A percentile compares a stretch with the other conserved stretches of the same genome.
phyloP scores from a whole-genome alignment of 1,139 yeast genomes.

The Chernovozyma sophiae-reginae region DNA sequence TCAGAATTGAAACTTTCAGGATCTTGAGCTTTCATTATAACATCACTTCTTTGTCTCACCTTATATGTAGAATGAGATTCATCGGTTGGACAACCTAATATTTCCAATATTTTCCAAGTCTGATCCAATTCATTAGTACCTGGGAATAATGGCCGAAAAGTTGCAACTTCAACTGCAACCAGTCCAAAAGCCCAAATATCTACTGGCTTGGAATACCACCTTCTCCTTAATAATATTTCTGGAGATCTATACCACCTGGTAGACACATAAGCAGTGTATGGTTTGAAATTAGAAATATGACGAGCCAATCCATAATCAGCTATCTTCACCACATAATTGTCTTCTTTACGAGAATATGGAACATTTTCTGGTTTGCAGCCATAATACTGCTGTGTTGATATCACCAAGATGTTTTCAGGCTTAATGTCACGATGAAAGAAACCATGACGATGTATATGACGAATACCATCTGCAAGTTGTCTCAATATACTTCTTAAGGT shows the following conservation, averaged over 20 bases:
- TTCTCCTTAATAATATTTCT: slow-evolving; percentile 71
- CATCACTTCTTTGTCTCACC: not conserved
- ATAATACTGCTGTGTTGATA: slow-evolving; percentile 52
- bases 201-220: slow-evolving; percentile 66
- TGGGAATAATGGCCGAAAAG: slow-evolving; percentile 76
- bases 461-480: slow-evolving; percentile 71
- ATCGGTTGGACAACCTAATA: slow-evolving; percentile 64
- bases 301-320: slow-evolving; percentile 94
- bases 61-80: not conserved
- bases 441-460: slow-evolving; percentile 72
- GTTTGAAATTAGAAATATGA: slow-evolving; percentile 47
- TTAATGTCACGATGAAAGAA: slow-evolving; percentile 88
- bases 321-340: slow-evolving; percentile 65
- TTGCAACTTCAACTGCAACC: slow-evolving; percentile 77
- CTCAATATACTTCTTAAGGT: slow-evolving; percentile 62
- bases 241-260: slow-evolving; percentile 98
- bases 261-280: slow-evolving; percentile 79
- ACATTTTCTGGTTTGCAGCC: slow-evolving; percentile 11
- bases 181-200: slow-evolving; percentile 96
- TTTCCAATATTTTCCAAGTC: slow-evolving; percentile 57
- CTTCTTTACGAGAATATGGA: slow-evolving; percentile 37
- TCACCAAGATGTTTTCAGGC: slow-evolving; percentile 70
- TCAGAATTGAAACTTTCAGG: slow-evolving; percentile 4
- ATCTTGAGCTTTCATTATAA: not conserved
- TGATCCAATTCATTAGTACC: slow-evolving; percentile 80